These are phyloP conservation scores for Fulvia fulva DNA, from an alignment of 2,329 filamentous ascomycete species.

Conservation along the genomic window DNA sequence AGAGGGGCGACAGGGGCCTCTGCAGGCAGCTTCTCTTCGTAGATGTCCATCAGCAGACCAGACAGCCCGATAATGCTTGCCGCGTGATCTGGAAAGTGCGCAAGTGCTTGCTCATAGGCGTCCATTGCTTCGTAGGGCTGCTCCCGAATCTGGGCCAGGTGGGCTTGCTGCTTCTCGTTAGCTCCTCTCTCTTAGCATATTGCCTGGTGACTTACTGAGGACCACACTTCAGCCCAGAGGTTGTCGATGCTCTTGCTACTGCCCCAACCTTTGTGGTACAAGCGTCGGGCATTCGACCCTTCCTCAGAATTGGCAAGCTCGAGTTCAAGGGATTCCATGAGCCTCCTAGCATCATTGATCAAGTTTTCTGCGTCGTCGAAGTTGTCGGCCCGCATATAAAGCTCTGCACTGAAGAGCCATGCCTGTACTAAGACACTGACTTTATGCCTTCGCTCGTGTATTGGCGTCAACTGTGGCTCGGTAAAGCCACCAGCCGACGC, in stretches of 20 bases:
- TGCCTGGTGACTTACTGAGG: slow-evolving; percentile 63
- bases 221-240: slow-evolving; percentile 76
- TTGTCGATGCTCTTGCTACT: slow-evolving; percentile 77
- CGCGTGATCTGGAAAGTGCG: slow-evolving; percentile 74
- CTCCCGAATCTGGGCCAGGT: slow-evolving; percentile 60
- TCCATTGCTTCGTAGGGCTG: slow-evolving; percentile 65
- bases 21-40: slow-evolving; percentile 59
- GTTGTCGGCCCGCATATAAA: slow-evolving; percentile 79
- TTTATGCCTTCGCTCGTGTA: slow-evolving; percentile 53
- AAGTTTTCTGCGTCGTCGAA: slow-evolving; percentile 76
- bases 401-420: slow-evolving; percentile 84
- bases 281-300: slow-evolving; percentile 55
- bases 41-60: slow-evolving; percentile 81
- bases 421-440: slow-evolving; percentile 66
- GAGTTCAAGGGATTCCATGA: slow-evolving; percentile 67
- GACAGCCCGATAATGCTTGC: slow-evolving; percentile 76
- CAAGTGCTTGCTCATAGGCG: slow-evolving; percentile 77
- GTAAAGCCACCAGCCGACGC: slow-evolving; percentile 33
- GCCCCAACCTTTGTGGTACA: slow-evolving; percentile 69
- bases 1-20: slow-evolving; percentile 49
- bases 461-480: slow-evolving; percentile 48
- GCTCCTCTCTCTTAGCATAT: slow-evolving; percentile 2
- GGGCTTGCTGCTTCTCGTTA: slow-evolving; percentile 55
- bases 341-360: slow-evolving; percentile 73
- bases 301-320: slow-evolving; percentile 58